A percentile compares a stretch with the other conserved stretches of the same genome.
Conservation (phyloP, 2,329 filamentous ascomycete species). For the Piedraia hortae region DNA sequence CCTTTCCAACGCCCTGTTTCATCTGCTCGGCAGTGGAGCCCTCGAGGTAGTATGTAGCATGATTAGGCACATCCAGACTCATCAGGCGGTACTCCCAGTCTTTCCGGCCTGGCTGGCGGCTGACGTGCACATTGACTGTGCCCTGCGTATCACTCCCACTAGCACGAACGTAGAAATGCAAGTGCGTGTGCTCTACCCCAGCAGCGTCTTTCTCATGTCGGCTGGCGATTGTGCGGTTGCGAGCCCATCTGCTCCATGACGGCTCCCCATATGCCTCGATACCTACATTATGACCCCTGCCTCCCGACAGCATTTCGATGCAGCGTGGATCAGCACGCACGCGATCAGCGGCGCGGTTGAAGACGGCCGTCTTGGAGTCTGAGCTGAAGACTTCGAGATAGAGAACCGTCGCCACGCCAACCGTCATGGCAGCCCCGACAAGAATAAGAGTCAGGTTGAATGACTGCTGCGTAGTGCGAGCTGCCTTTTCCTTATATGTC, state of each 20-base stretch:
- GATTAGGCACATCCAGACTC: conserved; percentile 49
- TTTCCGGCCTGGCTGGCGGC: conserved; percentile 32
- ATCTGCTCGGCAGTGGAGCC: conserved; percentile 11
- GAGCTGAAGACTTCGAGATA: conserved; percentile 60
- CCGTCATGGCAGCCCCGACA: conserved; percentile 46
- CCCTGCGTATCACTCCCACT: conserved; percentile 51
- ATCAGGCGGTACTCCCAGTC: conserved; percentile 59
- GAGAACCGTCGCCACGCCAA: conserved; percentile 49
- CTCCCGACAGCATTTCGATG: conserved; percentile 43
- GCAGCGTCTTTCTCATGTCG: conserved; percentile 35
- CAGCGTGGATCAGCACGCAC: conserved; percentile 49
- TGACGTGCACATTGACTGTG: conserved; percentile 50
- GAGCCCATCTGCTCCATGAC: conserved; percentile 56
- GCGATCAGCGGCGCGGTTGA: conserved; percentile 60
- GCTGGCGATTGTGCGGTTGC: conserved; percentile 27
- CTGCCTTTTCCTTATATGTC: conserved; percentile 48
- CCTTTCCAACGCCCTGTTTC: conserved; percentile 14
- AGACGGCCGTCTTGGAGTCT: conserved; percentile 63
- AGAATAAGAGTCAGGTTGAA: conserved; percentile 64
- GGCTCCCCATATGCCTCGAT: conserved; percentile 62
- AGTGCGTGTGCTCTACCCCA: conserved; percentile 53
- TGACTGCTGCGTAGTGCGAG: conserved; percentile 65
- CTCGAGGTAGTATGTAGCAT: conserved; percentile 35
- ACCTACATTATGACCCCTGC: conserved; percentile 26
- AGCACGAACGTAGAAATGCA: conserved; percentile 75